Conservation (phyloP, 331 rosid species). For the Arachis monticola region DNA sequence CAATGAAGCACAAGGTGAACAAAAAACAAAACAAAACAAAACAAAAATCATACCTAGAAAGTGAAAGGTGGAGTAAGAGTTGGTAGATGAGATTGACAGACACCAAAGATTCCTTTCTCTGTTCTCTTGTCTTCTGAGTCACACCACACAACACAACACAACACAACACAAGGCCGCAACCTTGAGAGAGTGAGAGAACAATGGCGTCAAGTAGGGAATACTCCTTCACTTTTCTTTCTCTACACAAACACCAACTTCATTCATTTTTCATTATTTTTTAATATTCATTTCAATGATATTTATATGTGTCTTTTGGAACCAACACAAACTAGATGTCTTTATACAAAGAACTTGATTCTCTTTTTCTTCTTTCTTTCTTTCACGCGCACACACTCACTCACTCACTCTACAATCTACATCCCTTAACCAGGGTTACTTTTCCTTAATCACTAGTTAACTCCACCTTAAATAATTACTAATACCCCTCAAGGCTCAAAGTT, state of each 20-base stretch:
- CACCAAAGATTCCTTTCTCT: constrained; percentile 52
- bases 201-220: constrained; percentile 37
- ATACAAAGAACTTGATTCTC: constrained; percentile 59
- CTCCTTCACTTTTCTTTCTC: constrained; percentile 19
- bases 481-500: background rate
- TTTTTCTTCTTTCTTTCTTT: background rate
- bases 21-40: background rate
- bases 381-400: constrained; percentile 29
- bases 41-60: constrained; percentile 41
- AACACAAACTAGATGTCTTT: constrained; percentile 52
- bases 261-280: background rate
- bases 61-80: constrained; percentile 36
- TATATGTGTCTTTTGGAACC: constrained; percentile 1
- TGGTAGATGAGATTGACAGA: constrained; percentile 35
- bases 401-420: background rate
- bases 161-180: background rate
- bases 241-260: constrained; percentile 30
- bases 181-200: constrained; percentile 10
- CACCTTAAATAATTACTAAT: background rate
- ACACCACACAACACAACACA: background rate
- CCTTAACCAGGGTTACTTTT: constrained; percentile 43
- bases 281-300: background rate
- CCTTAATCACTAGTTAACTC: constrained; percentile 36
- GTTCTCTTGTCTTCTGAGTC: constrained; percentile 7
- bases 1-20: constrained; percentile 27